These are phyloP conservation scores for Fusarium sp. DNA, from an alignment of 2,329 filamentous ascomycete genomes.

Conservation along the genomic window DNA sequence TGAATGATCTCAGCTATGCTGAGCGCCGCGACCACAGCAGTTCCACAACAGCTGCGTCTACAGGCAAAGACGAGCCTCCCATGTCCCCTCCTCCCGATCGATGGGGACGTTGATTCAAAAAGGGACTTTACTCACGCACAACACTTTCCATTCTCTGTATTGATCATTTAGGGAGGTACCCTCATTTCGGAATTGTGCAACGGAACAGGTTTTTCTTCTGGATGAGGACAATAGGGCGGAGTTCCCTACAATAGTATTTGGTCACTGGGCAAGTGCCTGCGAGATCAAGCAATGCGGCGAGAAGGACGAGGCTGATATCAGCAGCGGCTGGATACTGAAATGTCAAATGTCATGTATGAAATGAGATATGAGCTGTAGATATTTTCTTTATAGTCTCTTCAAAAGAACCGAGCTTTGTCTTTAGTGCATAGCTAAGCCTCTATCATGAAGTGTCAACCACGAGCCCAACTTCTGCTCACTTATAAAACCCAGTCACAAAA, in stretches of 20 bases:
- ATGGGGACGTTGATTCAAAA: slow-evolving; percentile 29
- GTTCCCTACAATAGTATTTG: background rate
- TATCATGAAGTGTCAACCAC: slow-evolving; percentile 4
- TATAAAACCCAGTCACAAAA: slow-evolving; percentile 4
- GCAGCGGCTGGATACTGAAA: slow-evolving; percentile 5
- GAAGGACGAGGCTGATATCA: background rate
- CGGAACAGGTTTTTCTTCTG: slow-evolving; percentile 18
- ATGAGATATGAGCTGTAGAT: slow-evolving; percentile 17
- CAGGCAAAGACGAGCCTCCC: slow-evolving; percentile 45
- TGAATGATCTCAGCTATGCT: slow-evolving; percentile 23
- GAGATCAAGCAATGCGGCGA: background rate
- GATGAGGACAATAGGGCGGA: background rate
- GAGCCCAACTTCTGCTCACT: background rate
- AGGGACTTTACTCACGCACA: background rate
- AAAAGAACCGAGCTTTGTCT: background rate
- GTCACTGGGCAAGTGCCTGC: background rate
- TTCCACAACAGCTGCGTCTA: slow-evolving; percentile 33
- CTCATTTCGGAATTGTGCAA: slow-evolving; percentile 32
- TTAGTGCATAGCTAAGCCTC: background rate
- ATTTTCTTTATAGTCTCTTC: background rate
- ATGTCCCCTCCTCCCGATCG: slow-evolving; percentile 30
- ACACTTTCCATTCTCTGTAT: slow-evolving; percentile 23
- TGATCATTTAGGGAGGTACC: slow-evolving; percentile 5
- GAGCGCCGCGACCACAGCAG: slow-evolving; percentile 29
- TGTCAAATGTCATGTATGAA: slow-evolving; percentile 31